Conservation (phyloP, 768 basidiomycete species). For the Collybia mongolica region DNA sequence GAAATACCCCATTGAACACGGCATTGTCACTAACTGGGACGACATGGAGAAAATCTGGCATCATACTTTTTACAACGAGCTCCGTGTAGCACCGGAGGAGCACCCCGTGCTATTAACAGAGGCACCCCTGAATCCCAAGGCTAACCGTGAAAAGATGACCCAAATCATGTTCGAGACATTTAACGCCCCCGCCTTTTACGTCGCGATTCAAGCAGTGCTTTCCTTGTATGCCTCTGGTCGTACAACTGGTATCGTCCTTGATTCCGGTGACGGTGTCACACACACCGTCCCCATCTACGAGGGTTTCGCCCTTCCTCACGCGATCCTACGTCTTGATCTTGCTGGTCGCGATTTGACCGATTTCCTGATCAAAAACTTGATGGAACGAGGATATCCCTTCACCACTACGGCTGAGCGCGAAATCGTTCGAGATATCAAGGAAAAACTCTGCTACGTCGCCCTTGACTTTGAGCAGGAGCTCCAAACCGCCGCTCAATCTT, state of each 20-base stretch:
- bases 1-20: slow-evolving; percentile 93
- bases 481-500: slow-evolving; percentile 86
- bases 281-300: slow-evolving; percentile 98
- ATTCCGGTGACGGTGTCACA: slow-evolving; percentile 95
- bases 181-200: slow-evolving; percentile 92
- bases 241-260: slow-evolving; percentile 92
- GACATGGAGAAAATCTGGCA: slow-evolving; percentile 99
- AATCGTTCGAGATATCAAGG: slow-evolving; percentile 97
- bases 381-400: slow-evolving; percentile 92
- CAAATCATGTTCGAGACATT: slow-evolving; percentile 98
- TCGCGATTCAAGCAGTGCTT: slow-evolving; percentile 88
- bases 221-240: slow-evolving; percentile 93
- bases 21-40: slow-evolving; percentile 98
- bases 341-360: slow-evolving; percentile 92
- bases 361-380: slow-evolving; percentile 78
- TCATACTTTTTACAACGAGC: slow-evolving; percentile 96
- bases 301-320: slow-evolving; percentile 89
- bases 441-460: slow-evolving; percentile 94
- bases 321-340: slow-evolving; percentile 89
- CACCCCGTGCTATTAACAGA: slow-evolving; percentile 91
- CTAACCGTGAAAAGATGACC: slow-evolving; percentile 92
- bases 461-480: slow-evolving; percentile 94
- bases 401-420: slow-evolving; percentile 92
- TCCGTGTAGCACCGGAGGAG: slow-evolving; percentile 91
- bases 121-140: slow-evolving; percentile 91